Conservation (phyloP, 768 basidiomycete species). For the Lactarius sp. region DNA sequence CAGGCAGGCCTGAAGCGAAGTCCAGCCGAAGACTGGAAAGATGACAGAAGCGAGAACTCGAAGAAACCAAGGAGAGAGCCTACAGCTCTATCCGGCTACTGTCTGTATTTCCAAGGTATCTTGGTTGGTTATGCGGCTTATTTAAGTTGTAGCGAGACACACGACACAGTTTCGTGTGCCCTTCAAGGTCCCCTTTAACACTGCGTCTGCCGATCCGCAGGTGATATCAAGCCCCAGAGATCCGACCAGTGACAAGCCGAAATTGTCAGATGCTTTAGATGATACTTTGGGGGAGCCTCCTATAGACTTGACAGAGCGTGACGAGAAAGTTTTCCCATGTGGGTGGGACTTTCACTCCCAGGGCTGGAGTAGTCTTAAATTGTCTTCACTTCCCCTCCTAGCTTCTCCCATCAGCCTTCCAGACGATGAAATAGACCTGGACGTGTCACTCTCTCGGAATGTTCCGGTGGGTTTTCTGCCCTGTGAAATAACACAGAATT, state of each 20-base stretch:
- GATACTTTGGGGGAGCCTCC: background rate
- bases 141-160: background rate
- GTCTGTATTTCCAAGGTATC: background rate
- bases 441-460: conserved; percentile 40
- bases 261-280: background rate
- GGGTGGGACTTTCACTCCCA: conserved; percentile 26
- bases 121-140: background rate
- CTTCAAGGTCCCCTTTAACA: conserved; percentile 31
- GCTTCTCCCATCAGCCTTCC: conserved; percentile 27
- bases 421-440: conserved; percentile 36
- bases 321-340: conserved; percentile 29
- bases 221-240: background rate
- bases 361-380: background rate
- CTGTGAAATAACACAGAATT: background rate
- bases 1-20: conserved; percentile 13
- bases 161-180: conserved; percentile 31
- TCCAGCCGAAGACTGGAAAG: conserved; percentile 5
- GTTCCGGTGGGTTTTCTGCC: conserved; percentile 34
- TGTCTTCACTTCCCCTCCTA: background rate
- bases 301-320: conserved; percentile 18
- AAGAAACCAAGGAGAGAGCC: conserved; percentile 15
- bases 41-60: conserved; percentile 1
- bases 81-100: background rate
- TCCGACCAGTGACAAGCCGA: background rate
- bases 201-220: background rate